A percentile compares a stretch with the other conserved stretches of the same genome.
These are phyloP conservation scores for Saccharomycopsis sp. DNA, from an alignment of 805 yeast genomes.

Conservation along the genomic window DNA sequence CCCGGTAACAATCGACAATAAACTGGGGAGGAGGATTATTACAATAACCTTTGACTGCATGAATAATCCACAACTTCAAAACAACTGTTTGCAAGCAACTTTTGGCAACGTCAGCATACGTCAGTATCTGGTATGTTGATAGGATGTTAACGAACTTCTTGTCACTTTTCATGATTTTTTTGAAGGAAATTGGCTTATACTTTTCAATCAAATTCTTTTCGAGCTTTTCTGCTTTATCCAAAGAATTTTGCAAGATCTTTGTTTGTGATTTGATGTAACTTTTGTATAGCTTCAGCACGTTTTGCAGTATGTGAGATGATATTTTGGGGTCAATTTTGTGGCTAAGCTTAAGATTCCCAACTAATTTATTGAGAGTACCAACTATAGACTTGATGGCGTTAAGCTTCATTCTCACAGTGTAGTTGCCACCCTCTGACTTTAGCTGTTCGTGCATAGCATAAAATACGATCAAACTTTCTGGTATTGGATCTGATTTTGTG, in stretches of 20 bases:
- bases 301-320: not conserved
- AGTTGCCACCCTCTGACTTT: slow-evolving; percentile 34
- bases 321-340: slow-evolving; percentile 25
- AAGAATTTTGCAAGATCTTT: slow-evolving; percentile 34
- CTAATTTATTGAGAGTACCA: slow-evolving; percentile 40
- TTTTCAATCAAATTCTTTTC: slow-evolving; percentile 40
- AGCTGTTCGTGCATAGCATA: slow-evolving; percentile 47
- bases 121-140: no score
- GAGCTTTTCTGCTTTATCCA: slow-evolving; percentile 35
- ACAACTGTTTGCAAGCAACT: slow-evolving; percentile 42
- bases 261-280: slow-evolving; percentile 43
- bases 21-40: slow-evolving; percentile 43
- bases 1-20: slow-evolving; percentile 34
- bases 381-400: slow-evolving; percentile 41
- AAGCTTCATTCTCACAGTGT: slow-evolving; percentile 46
- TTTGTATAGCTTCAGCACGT: slow-evolving; percentile 30
- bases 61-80: slow-evolving; percentile 53
- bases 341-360: slow-evolving; percentile 42
- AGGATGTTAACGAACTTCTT: slow-evolving; percentile 44
- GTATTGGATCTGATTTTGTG: slow-evolving; percentile 26
- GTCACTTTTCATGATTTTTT: slow-evolving; percentile 49
- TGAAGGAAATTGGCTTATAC: slow-evolving; percentile 47
- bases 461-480: slow-evolving; percentile 39
- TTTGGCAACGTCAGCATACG: slow-evolving; percentile 36
- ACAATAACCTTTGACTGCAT: slow-evolving; percentile 38